A percentile compares a stretch with the other conserved stretches of the same genome.
phyloP scores from a whole-genome alignment of 192 early-diverging fungal species.

The Coemansia guatemalensis region DNA sequence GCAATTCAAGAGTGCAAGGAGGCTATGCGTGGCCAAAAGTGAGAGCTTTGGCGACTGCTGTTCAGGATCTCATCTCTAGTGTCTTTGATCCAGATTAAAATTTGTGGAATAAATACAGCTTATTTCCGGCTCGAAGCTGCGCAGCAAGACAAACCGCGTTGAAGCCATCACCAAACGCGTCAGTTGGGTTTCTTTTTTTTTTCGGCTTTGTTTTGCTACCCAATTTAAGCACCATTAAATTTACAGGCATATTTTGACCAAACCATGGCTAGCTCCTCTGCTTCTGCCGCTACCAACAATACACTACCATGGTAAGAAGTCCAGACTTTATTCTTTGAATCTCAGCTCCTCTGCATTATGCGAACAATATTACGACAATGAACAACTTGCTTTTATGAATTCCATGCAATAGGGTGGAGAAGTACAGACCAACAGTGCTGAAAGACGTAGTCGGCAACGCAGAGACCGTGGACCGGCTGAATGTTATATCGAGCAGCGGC shows the following conservation, averaged over 20 bases:
- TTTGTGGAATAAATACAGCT: too few species aligned
- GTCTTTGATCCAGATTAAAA: neutral
- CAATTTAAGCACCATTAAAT: too few species aligned
- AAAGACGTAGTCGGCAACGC: constrained; percentile 94
- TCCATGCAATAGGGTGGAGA: constrained; percentile 67
- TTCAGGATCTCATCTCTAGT: neutral
- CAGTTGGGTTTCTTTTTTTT: too few species aligned
- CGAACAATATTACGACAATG: neutral
- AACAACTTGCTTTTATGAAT: neutral
- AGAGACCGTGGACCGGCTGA: constrained; percentile 83
- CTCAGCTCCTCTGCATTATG: neutral
- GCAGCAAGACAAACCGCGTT: too few species aligned
- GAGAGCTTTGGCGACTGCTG: neutral
- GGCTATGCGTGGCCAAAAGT: neutral
- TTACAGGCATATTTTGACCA: too few species aligned
- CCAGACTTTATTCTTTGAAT: neutral
- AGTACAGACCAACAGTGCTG: constrained; percentile 84
- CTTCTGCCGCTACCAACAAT: constrained; percentile 21
- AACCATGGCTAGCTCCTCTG: constrained; percentile 10
- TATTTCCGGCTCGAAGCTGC: too few species aligned
- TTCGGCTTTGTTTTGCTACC: too few species aligned
- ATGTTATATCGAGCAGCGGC: constrained; percentile 83
- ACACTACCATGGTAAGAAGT: constrained; percentile 42
- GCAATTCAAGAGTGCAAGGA: constrained; percentile 20
- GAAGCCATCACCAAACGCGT: too few species aligned